Percentiles rank a stretch among this genome's conserved stretches.
Evolutionary conservation across 2,329 filamentous ascomycete species (phyloP).

Genomic region (Chaetomium sp.): DNA sequence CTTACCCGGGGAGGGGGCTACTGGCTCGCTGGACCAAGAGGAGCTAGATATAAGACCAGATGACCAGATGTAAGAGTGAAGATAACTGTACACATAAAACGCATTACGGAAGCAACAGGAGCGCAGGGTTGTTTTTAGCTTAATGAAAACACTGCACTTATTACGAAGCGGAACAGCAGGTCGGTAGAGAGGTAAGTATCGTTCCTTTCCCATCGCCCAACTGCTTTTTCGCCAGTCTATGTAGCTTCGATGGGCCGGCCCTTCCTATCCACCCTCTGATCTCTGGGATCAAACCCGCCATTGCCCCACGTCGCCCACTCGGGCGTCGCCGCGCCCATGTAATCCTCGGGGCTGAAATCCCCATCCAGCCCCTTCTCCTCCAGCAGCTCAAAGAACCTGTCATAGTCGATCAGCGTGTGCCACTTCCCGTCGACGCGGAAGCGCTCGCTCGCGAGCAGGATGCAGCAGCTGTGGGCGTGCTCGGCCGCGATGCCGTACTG

Average conservation of each 20-base stretch:
- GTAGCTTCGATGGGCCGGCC: constrained; percentile 63
- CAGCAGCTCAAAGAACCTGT: constrained; percentile 81
- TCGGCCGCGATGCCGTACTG: constrained; percentile 91
- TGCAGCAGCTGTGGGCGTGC: constrained; percentile 92
- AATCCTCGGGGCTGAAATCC: constrained; percentile 85
- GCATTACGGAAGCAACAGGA: constrained; percentile 10
- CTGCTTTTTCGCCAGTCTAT: constrained; percentile 24
- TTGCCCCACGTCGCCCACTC: constrained; percentile 96
- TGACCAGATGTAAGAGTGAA: constrained; percentile 17
- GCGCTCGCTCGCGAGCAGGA: constrained; percentile 78
- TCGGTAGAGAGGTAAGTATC: background rate
- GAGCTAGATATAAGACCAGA: background rate
- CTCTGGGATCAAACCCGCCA: constrained; percentile 89
- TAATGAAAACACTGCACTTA: constrained; percentile 22
- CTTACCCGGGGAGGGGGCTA: background rate
- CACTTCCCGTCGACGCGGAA: constrained; percentile 79
- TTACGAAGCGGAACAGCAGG: background rate
- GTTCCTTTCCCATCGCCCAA: background rate
- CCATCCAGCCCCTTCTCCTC: constrained; percentile 67
- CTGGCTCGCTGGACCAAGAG: background rate
- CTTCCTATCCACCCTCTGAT: constrained; percentile 84
- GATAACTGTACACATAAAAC: constrained; percentile 27
- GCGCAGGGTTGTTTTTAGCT: constrained; percentile 15
- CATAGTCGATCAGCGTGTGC: constrained; percentile 91
- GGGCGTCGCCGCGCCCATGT: constrained; percentile 80